Percentiles rank a stretch among this genome's conserved stretches.
Evolutionary conservation across 1,139 yeast species (phyloP).

Genomic region (Magnusiomyces sp.): DNA sequence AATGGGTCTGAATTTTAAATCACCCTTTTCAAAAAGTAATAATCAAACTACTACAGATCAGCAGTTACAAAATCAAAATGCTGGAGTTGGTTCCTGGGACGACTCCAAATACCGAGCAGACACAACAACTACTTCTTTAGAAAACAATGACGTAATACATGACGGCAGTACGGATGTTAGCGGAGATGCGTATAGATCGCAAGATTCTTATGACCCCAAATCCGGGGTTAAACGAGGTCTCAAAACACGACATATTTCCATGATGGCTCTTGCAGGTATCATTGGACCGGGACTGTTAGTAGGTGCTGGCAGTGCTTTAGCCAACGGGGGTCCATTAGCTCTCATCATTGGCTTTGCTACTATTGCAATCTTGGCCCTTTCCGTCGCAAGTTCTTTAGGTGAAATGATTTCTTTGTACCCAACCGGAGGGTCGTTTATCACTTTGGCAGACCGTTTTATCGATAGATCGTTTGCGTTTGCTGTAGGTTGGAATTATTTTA

Average conservation of each 20-base stretch:
- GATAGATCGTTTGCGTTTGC: conserved; percentile 55
- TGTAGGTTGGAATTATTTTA: conserved; percentile 55
- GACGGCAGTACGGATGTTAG: no score
- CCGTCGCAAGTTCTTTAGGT: conserved; percentile 54
- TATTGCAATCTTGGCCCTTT: conserved; percentile 51
- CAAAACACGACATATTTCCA: conserved; percentile 42
- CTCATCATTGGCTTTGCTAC: conserved; percentile 49
- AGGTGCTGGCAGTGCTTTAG: conserved; percentile 54
- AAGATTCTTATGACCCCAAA: no score
- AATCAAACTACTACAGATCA: no score
- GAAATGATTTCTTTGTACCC: conserved; percentile 60
- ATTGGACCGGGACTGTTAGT: conserved; percentile 63
- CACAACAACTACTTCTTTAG: no score
- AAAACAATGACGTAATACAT: no score
- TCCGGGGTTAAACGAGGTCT: conserved; percentile 45
- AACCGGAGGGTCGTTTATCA: conserved; percentile 53
- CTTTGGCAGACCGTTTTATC: conserved; percentile 48
- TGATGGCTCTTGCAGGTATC: conserved; percentile 61
- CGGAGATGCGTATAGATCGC: no score
- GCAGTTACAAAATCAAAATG: no score
- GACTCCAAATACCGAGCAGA: no score
- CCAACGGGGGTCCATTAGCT: conserved; percentile 58
- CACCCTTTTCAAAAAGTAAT: no score
- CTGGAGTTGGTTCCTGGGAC: no score
- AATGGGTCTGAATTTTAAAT: no score